Percentiles rank a stretch among this genome's conserved stretches.
Conservation (phyloP, 2,329 filamentous ascomycete genomes). For the Penicillium sp. region DNA sequence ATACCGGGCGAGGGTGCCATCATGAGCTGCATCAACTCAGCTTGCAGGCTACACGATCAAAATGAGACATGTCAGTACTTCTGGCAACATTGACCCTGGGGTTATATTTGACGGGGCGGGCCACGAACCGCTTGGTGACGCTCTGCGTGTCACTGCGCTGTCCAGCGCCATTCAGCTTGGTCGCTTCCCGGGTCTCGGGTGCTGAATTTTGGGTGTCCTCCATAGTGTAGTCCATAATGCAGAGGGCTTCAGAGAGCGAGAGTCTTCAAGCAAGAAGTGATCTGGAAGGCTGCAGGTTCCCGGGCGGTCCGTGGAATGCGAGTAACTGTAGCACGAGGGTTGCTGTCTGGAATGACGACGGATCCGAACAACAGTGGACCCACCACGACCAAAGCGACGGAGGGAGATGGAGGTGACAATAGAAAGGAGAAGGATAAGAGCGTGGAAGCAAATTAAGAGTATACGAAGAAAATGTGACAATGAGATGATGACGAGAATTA, state of each 20-base stretch:
- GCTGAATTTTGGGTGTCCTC: conserved; percentile 71
- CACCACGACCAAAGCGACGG: conserved; percentile 24
- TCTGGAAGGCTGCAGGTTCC: conserved; percentile 21
- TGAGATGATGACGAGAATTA: not conserved
- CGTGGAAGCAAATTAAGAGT: not conserved
- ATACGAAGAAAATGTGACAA: conserved; percentile 3
- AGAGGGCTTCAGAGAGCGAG: not conserved
- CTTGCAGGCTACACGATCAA: conserved; percentile 71
- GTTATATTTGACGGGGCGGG: not conserved
- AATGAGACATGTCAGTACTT: conserved; percentile 9
- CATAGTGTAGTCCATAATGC: conserved; percentile 58
- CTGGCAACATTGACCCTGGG: too few species aligned
- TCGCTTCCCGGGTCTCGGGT: conserved; percentile 63
- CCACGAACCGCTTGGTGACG: conserved; percentile 73
- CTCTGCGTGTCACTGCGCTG: conserved; percentile 70
- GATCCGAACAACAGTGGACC: conserved; percentile 33
- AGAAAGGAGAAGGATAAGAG: conserved; percentile 7
- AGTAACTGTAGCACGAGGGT: conserved; percentile 32
- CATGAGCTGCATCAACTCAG: conserved; percentile 98
- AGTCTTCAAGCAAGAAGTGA: conserved; percentile 8
- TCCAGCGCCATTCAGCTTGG: conserved; percentile 61
- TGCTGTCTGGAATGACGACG: conserved; percentile 41
- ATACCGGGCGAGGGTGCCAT: conserved; percentile 89
- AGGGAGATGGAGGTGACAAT: conserved; percentile 5
- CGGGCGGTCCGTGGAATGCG: conserved; percentile 26